A percentile compares a stretch with the other conserved stretches of the same genome.
Evolutionary conservation across 371 early-diverging fungal genomes (phyloP).

Genomic region (Dichotomocladium elegans): DNA sequence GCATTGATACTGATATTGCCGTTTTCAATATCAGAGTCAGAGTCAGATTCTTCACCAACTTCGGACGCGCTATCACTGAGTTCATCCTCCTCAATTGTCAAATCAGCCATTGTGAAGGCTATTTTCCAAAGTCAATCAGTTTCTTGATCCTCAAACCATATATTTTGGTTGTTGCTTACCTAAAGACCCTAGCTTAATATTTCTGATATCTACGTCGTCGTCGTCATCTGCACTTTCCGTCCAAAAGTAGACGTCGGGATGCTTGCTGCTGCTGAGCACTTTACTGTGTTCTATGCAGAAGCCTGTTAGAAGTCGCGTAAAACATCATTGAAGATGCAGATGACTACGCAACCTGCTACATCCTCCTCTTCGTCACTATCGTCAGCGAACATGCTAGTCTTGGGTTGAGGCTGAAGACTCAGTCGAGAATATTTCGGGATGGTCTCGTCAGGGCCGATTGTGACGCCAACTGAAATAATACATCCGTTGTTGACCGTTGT

Average conservation of each 20-base stretch:
- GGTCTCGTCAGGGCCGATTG: slow-evolving; percentile 72
- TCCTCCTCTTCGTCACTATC: slow-evolving; percentile 50
- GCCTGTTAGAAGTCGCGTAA: too few relatives aligned
- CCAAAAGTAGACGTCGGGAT: slow-evolving; percentile 46
- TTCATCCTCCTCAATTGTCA: slow-evolving; percentile 33
- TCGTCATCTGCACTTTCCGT: slow-evolving; percentile 32
- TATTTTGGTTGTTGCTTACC: slow-evolving; percentile 12
- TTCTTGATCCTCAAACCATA: background rate
- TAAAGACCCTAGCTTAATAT: slow-evolving; percentile 40
- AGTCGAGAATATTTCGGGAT: slow-evolving; percentile 71
- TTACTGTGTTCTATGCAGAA: slow-evolving; percentile 21
- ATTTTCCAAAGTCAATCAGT: background rate
- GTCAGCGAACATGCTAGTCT: slow-evolving; percentile 35
- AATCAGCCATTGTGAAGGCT: slow-evolving; percentile 43
- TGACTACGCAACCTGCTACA: slow-evolving; percentile 40
- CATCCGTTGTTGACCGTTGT: slow-evolving; percentile 68
- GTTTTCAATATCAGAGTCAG: slow-evolving; percentile 34
- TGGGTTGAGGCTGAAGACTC: slow-evolving; percentile 48
- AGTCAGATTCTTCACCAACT: slow-evolving; percentile 50
- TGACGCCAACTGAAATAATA: slow-evolving; percentile 62
- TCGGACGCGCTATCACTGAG: slow-evolving; percentile 54
- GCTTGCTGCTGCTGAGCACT: slow-evolving; percentile 34
- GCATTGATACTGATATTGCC: slow-evolving; percentile 25
- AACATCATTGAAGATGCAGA: too few relatives aligned
- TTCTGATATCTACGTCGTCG: slow-evolving; percentile 45